Evolutionary conservation across 1,284 basidiomycete genomes (phyloP), one percentile per base, ranked within the genome.

Genomic region (Chondrostereum purpureum): DNA sequence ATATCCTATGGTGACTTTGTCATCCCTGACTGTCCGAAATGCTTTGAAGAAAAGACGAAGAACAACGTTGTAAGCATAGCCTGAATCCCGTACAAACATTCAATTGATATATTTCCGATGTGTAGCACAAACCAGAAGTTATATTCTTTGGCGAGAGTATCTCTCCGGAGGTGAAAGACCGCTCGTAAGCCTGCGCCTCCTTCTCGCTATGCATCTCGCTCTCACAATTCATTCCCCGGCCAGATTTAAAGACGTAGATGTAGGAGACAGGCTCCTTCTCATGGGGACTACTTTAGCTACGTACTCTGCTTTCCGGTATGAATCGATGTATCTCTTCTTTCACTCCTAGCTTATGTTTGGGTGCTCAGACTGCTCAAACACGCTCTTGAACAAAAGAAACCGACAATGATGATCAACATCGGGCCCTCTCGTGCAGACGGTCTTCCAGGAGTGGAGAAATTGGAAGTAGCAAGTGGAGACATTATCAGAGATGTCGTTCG

Each of bases 91-190:
- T 22, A 34, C 27, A 34, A 39, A n/a, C n/a, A n/a, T 31, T 14
- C 34, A 36, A 27, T 44, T 4, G n/a, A n/a, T 19, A 34, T 16
- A n/a, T 13, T 39, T 19, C 18, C 21, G 12, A 12, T n/a, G n/a
- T 44, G 16, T 50, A 84, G 84, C 76, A 85, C 51, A 93, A 93
- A 66, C 88, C 90, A 0, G 82, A 87, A 43, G 77, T 94, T 14
- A 78, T 91, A 14, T 94, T 93, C 62, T 95, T 95, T 55, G 90
- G 92, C 22, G 92, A 93, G 66, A 87, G 88, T 1, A 85, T 93
- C 50, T 69, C 79, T 3, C 59, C 69, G 16, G 50, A 64, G 35
- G 71, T 86, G 27, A 83, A 77, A 58, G 75, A 83, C 33, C 69
- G 75, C 55, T 91, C 91, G 85, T 91, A 58, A 57, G 86, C 64